Conservation (phyloP, 192 early-diverging fungal species). For the Coemansia sp. region DNA sequence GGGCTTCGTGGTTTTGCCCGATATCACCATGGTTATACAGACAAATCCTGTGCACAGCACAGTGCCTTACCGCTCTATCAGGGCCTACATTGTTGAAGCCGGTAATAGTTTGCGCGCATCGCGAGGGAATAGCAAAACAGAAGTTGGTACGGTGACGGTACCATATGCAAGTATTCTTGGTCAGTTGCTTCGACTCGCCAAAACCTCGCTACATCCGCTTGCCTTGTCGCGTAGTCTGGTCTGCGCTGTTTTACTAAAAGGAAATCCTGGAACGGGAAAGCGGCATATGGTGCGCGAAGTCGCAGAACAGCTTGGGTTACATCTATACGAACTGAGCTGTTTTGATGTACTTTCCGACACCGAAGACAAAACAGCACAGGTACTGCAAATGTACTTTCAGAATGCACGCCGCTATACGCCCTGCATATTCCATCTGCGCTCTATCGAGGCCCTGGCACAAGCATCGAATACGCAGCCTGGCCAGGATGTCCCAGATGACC, state of each 20-base stretch:
- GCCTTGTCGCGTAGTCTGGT: conserved; percentile 65
- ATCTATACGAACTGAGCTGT: conserved; percentile 75
- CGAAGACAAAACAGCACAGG: conserved; percentile 74
- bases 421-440: conserved; percentile 76
- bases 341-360: conserved; percentile 80
- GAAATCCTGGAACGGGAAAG: conserved; percentile 83
- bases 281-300: conserved; percentile 64
- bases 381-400: conserved; percentile 72
- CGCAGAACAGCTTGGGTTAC: conserved; percentile 71
- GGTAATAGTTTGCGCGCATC: not conserved
- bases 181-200: conserved; percentile 60
- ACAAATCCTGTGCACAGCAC: conserved; percentile 27
- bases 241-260: conserved; percentile 74
- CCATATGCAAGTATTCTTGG: conserved; percentile 21
- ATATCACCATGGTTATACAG: conserved; percentile 46
- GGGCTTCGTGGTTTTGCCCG: conserved; percentile 30
- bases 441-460: conserved; percentile 76
- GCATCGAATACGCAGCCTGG: conserved; percentile 31
- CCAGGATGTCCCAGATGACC: conserved; percentile 35
- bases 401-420: conserved; percentile 76
- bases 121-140: not conserved
- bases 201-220: conserved; percentile 73
- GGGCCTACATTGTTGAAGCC: conserved; percentile 1
- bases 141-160: not conserved
- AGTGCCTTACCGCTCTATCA: conserved; percentile 39